Percentiles rank a stretch among this genome's conserved stretches.
These are phyloP conservation scores for Pterocarpus macrocarpus DNA, from an alignment of 306 rosid species.

Conservation along the genomic window DNA sequence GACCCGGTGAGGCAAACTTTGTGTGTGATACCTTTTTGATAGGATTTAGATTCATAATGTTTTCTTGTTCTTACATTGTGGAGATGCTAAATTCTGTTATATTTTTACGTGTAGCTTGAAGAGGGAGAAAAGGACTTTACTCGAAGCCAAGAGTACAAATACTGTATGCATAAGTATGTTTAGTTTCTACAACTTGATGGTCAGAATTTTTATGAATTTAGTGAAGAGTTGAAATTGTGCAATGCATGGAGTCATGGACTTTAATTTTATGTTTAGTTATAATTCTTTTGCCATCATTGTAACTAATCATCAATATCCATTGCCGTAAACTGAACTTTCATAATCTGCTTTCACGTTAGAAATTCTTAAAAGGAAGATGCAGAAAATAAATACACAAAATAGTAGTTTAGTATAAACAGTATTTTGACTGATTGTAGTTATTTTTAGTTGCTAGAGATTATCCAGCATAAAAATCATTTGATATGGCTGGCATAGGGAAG, in stretches of 20 bases:
- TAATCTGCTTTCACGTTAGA: conserved; percentile 7
- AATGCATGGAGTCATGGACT: not conserved
- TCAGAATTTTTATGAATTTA: not conserved
- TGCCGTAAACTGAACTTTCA: not conserved
- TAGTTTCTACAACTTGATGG: conserved; percentile 30
- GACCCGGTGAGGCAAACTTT: conserved; percentile 76
- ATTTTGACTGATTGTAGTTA: not conserved
- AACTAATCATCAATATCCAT: conserved; percentile 5
- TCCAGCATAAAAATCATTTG: not conserved
- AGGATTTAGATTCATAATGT: not conserved
- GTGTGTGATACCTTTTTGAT: conserved; percentile 6
- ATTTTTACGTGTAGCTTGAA: conserved; percentile 72
- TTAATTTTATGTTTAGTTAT: not conserved
- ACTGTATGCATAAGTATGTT: conserved; percentile 89
- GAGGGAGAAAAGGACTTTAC: conserved; percentile 91
- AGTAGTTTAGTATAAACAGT: not conserved
- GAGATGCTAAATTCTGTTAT: conserved; percentile 29
- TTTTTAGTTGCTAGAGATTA: not conserved
- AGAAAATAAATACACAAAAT: not conserved
- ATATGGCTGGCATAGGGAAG: conserved; percentile 19
- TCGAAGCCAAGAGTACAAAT: conserved; percentile 88
- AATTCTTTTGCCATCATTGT: conserved; percentile 14
- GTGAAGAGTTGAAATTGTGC: not conserved
- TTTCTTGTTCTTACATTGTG: conserved; percentile 5
- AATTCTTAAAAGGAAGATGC: conserved; percentile 8